Percentiles rank a stretch among this genome's conserved stretches.
phyloP scores from a whole-genome alignment of 2,329 filamentous ascomycete genomes.

The Rutstroemia sp. region DNA sequence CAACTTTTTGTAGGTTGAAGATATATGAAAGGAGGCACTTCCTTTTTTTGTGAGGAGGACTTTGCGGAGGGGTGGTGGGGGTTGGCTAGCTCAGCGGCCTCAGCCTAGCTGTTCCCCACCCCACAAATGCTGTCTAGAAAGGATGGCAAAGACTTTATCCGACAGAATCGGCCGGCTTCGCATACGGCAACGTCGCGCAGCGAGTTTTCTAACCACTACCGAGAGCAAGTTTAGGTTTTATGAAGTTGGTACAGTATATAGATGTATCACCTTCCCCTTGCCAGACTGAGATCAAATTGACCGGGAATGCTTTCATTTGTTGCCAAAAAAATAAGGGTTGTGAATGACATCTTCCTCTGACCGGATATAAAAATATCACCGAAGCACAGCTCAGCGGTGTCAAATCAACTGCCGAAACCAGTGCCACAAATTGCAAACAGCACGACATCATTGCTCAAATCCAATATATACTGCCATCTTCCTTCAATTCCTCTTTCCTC shows the following conservation, averaged over 20 bases:
- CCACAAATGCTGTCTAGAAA: not conserved
- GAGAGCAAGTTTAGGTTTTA: too few species aligned
- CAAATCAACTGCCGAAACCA: not conserved
- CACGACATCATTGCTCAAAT: not conserved
- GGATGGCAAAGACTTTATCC: conserved; percentile 9
- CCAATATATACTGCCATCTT: not conserved
- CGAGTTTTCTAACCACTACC: too few species aligned
- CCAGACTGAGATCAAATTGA: too few species aligned
- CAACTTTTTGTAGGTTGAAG: not conserved
- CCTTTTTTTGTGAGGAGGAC: not conserved
- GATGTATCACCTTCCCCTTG: not conserved
- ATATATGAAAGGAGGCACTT: not conserved
- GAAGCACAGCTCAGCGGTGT: not conserved
- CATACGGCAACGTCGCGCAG: too few species aligned
- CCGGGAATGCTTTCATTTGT: too few species aligned
- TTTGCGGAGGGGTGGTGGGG: too few species aligned
- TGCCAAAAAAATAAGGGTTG: not conserved
- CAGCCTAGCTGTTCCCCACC: too few species aligned
- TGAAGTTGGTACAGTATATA: not conserved
- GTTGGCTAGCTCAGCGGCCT: too few species aligned
- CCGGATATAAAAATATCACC: conserved; percentile 3
- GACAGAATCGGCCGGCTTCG: not conserved
- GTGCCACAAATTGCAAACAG: not conserved
- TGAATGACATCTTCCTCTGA: not conserved
- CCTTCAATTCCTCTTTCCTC: not conserved